Conservation (phyloP, 1,139 yeast genomes). For the Trichomonascaceae sp. region DNA sequence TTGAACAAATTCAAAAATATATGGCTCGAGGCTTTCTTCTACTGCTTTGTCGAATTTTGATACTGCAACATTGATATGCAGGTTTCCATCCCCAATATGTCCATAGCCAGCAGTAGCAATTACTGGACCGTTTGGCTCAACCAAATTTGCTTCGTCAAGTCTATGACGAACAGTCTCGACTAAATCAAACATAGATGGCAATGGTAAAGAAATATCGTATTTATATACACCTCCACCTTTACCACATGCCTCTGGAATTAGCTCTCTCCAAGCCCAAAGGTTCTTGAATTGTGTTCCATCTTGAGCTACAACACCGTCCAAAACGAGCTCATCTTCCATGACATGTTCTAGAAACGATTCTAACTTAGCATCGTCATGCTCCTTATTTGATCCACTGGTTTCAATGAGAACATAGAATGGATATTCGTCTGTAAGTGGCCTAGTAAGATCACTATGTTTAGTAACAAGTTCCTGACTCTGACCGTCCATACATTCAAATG, state of each 20-base stretch:
- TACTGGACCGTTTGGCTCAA: slow-evolving; percentile 72
- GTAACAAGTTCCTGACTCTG: slow-evolving; percentile 65
- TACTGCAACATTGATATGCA: slow-evolving; percentile 89
- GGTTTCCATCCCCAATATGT: slow-evolving; percentile 92
- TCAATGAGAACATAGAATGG: slow-evolving; percentile 90
- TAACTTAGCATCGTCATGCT: slow-evolving; percentile 44
- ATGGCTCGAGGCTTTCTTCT: slow-evolving; percentile 80
- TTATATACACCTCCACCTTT: slow-evolving; percentile 91
- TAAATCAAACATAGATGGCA: slow-evolving; percentile 68
- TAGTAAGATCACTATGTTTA: slow-evolving; percentile 42
- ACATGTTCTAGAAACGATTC: slow-evolving; percentile 75
- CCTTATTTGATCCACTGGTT: slow-evolving; percentile 88
- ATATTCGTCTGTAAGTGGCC: slow-evolving; percentile 72
- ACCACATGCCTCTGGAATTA: slow-evolving; percentile 83
- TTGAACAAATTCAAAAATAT: slow-evolving; percentile 84
- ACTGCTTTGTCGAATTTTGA: slow-evolving; percentile 71
- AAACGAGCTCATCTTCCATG: slow-evolving; percentile 77
- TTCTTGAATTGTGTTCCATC: slow-evolving; percentile 80
- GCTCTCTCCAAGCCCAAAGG: slow-evolving; percentile 94
- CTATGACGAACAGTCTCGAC: slow-evolving; percentile 66
- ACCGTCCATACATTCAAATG: slow-evolving; percentile 91
- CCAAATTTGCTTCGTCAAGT: slow-evolving; percentile 50
- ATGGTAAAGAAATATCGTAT: slow-evolving; percentile 89
- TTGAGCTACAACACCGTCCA: slow-evolving; percentile 93
- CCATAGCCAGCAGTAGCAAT: slow-evolving; percentile 91